Conservation (phyloP, 305 asterid species). For the Petunia hybrid region DNA sequence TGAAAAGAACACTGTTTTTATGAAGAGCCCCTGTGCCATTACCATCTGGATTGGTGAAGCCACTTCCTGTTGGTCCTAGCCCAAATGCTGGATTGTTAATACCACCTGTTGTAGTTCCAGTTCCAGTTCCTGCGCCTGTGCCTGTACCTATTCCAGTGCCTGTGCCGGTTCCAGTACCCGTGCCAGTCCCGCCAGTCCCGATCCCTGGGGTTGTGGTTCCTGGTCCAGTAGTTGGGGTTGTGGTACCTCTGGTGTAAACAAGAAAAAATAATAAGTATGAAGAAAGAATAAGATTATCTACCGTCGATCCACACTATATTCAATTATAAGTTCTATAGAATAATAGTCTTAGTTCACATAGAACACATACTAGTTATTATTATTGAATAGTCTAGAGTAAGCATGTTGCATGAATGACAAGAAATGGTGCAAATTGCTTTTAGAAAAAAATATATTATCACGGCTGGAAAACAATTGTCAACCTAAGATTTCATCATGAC, state of each 20-base stretch:
- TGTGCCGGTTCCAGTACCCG: fast-evolving
- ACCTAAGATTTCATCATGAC: not conserved
- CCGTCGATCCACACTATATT: conserved; percentile 20
- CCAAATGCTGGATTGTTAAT: conserved; percentile 35
- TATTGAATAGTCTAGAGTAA: not conserved
- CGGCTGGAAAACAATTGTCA: conserved; percentile 27
- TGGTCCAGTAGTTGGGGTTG: conserved; percentile 25
- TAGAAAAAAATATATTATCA: not conserved
- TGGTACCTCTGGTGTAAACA: conserved; percentile 20
- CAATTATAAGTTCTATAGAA: conserved; percentile 10
- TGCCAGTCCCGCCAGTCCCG: not conserved
- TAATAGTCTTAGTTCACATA: too few species aligned
- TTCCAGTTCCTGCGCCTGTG: not conserved
- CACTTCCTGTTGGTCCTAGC: conserved; percentile 41
- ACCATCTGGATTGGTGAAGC: conserved; percentile 29
- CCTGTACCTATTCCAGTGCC: not conserved
- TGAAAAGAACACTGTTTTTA: conserved; percentile 22
- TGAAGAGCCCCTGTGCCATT: conserved; percentile 27
- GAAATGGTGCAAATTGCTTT: conserved; percentile 18
- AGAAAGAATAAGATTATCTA: not conserved
- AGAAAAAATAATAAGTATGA: not conserved
- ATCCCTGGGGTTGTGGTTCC: conserved; percentile 30
- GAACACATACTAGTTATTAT: too few species aligned
- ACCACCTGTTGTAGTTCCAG: conserved; percentile 29
- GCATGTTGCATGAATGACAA: not conserved